These are phyloP conservation scores for Xylariales sp. DNA, from an alignment of 2,329 filamentous ascomycete species.

Conservation along the genomic window DNA sequence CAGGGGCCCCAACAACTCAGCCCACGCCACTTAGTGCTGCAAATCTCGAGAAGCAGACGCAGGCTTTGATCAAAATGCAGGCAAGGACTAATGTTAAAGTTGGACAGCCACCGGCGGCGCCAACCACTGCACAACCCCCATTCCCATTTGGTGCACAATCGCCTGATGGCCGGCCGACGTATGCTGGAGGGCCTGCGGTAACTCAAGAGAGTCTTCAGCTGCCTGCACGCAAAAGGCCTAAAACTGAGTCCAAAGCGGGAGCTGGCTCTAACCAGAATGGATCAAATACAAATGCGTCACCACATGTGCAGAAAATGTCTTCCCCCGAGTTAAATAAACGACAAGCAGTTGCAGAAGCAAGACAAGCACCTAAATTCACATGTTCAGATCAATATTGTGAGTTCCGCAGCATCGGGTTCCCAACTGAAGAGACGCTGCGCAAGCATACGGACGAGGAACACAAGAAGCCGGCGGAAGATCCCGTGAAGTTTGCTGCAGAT, in stretches of 20 bases:
- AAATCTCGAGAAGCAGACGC: constrained; percentile 64
- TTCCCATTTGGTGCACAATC: constrained; percentile 67
- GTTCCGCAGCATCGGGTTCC: constrained; percentile 60
- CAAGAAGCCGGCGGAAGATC: constrained; percentile 65
- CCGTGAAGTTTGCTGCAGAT: constrained; percentile 64
- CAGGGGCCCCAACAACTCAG: constrained; percentile 51
- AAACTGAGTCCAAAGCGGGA: constrained; percentile 61
- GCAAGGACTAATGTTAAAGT: constrained; percentile 59
- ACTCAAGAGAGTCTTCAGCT: constrained; percentile 66
- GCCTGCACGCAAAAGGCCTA: constrained; percentile 67
- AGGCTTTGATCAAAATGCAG: constrained; percentile 60
- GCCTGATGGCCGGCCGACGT: constrained; percentile 69
- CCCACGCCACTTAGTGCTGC: constrained; percentile 57
- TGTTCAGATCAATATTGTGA: constrained; percentile 69
- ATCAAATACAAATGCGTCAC: constrained; percentile 58
- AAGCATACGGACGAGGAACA: constrained; percentile 70
- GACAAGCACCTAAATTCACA: constrained; percentile 53
- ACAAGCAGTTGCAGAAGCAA: constrained; percentile 46
- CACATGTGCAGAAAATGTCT: constrained; percentile 59
- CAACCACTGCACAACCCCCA: constrained; percentile 67
- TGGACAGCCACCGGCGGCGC: constrained; percentile 65
- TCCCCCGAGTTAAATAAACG: constrained; percentile 60
- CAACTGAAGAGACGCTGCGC: constrained; percentile 65
- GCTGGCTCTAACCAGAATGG: constrained; percentile 53
- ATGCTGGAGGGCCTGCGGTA: constrained; percentile 63